These are phyloP conservation scores for Fusarium ramigenum DNA, from an alignment of 2,329 filamentous ascomycete species.

Conservation along the genomic window DNA sequence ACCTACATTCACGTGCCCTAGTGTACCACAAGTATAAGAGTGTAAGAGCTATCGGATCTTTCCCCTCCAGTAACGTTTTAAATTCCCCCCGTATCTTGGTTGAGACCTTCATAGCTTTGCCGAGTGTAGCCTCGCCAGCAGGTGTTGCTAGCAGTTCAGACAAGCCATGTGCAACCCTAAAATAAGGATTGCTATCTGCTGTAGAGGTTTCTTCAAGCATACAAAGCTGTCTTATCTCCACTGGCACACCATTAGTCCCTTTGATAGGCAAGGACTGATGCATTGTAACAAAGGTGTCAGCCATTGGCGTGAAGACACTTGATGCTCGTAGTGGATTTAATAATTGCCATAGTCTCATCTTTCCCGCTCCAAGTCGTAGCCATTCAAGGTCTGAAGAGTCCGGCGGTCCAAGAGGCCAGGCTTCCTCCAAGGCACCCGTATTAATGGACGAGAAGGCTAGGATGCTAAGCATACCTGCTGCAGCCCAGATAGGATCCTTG, in stretches of 20 bases:
- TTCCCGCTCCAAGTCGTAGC: neutral
- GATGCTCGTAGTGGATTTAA: neutral
- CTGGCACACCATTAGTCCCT: fast-evolving
- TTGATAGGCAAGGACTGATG: neutral
- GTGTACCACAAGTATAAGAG: neutral
- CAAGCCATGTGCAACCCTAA: neutral
- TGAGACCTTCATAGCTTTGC: neutral
- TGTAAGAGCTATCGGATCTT: neutral
- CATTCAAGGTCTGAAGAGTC: neutral
- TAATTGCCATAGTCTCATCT: neutral
- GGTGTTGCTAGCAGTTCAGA: neutral
- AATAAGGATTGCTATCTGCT: neutral
- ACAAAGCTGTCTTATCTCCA: neutral
- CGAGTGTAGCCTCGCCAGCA: neutral
- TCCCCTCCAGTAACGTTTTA: neutral
- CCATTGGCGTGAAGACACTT: neutral
- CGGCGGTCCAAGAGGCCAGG: neutral
- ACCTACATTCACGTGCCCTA: neutral
- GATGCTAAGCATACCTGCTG: neutral
- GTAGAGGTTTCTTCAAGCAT: neutral
- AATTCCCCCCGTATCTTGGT: neutral
- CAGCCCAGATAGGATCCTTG: neutral
- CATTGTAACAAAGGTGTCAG: neutral
- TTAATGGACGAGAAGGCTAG: neutral
- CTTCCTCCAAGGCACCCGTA: neutral